Evolutionary conservation across 805 yeast genomes (phyloP).

Genomic region (Ogataea trehalophila): DNA sequence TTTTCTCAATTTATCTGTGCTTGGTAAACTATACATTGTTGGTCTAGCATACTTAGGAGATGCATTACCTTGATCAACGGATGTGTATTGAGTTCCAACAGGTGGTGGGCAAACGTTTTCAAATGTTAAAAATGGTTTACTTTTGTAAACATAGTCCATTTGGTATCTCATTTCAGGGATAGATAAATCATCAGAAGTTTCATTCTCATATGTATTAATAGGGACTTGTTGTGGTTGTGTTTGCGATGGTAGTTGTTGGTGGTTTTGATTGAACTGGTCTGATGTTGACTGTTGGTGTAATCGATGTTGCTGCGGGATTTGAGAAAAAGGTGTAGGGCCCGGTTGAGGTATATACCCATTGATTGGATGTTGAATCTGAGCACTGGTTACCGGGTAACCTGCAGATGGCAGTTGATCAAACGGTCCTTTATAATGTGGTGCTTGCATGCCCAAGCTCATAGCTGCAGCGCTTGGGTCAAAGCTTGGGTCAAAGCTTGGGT

Average conservation of each 20-base stretch:
- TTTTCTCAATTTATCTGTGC: conserved; percentile 59
- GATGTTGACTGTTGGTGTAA: background rate
- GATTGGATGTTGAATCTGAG: background rate
- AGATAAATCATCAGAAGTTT: conserved; percentile 28
- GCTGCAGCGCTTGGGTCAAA: conserved; percentile 33
- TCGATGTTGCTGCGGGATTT: background rate
- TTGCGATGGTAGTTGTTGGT: conserved; percentile 1
- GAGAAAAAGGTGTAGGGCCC: background rate
- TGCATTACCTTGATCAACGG: conserved; percentile 80
- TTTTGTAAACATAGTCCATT: conserved; percentile 31
- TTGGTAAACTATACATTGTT: conserved; percentile 81
- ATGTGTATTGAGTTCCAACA: conserved; percentile 64
- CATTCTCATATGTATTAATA: conserved; percentile 5
- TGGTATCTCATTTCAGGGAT: conserved; percentile 32
- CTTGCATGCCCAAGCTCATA: conserved; percentile 25
- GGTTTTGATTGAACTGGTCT: background rate
- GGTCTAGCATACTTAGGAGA: conserved; percentile 75
- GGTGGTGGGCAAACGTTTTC: conserved; percentile 79
- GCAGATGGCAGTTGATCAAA: background rate
- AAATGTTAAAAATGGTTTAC: conserved; percentile 59
- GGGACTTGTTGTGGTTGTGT: conserved; percentile 1
- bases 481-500: conserved; percentile 26
- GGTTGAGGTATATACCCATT: conserved; percentile 2
- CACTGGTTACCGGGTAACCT: background rate
- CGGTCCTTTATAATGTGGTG: conserved; percentile 12